Evolutionary conservation across 1,284 basidiomycete genomes (phyloP).

Genomic region (Pseudozyma pruni): DNA sequence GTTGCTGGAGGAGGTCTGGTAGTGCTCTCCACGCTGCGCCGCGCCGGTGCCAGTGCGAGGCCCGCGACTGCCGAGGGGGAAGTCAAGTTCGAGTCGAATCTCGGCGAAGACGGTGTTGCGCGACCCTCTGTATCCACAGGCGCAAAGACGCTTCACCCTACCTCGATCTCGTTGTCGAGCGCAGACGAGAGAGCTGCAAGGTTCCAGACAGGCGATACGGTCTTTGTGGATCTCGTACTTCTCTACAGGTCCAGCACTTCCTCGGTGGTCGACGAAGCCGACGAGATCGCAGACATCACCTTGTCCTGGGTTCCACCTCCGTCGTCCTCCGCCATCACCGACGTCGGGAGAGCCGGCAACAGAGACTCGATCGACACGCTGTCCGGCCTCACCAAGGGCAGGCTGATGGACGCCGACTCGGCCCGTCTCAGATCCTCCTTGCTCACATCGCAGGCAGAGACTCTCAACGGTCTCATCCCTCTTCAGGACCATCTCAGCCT

Average conservation of each 20-base stretch:
- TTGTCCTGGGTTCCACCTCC: constrained; percentile 8
- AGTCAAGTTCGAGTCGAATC: constrained; percentile 15
- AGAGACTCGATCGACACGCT: constrained; percentile 16
- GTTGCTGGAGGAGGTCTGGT: constrained; percentile 9
- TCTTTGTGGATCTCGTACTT: constrained; percentile 22
- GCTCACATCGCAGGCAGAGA: constrained; percentile 9
- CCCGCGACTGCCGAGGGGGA: background rate
- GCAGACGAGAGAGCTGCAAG: background rate
- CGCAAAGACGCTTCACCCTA: constrained; percentile 13
- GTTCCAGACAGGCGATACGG: constrained; percentile 16
- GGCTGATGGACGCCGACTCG: constrained; percentile 29
- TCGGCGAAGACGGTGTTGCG: constrained; percentile 19
- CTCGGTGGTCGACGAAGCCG: background rate
- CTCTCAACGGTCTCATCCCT: constrained; percentile 17
- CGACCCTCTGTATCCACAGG: constrained; percentile 14
- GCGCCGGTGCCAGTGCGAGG: constrained; percentile 3
- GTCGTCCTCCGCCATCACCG: background rate
- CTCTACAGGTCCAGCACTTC: constrained; percentile 8
- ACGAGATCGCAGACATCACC: constrained; percentile 10
- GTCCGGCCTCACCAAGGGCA: background rate
- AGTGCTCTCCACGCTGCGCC: constrained; percentile 22
- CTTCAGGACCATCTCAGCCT: constrained; percentile 7
- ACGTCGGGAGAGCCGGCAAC: background rate
- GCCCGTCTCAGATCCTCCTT: constrained; percentile 12
- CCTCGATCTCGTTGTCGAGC: constrained; percentile 1